Evolutionary conservation across 2,329 filamentous ascomycete species (phyloP).

Genomic region (Corniculantispora saksenae): DNA sequence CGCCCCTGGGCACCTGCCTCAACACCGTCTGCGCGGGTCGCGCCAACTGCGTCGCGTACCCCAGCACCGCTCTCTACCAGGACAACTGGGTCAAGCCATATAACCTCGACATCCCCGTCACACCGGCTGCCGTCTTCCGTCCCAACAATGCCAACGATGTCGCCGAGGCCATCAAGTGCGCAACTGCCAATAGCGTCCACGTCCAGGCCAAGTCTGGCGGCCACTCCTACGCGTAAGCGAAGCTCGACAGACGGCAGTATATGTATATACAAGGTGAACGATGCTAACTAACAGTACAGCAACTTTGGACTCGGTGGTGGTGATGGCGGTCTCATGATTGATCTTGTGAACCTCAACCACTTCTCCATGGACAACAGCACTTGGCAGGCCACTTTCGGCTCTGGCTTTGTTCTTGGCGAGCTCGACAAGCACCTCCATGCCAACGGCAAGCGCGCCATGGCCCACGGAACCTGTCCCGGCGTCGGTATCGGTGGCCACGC

Average conservation of each 20-base stretch:
- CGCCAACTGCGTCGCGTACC: conserved; percentile 48
- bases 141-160: conserved; percentile 56
- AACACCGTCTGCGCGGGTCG: conserved; percentile 47
- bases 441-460: conserved; percentile 56
- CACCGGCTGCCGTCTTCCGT: conserved; percentile 57
- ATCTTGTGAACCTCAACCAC: conserved; percentile 53
- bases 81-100: conserved; percentile 52
- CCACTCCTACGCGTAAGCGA: conserved; percentile 61
- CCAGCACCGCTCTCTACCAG: conserved; percentile 46
- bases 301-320: conserved; percentile 50
- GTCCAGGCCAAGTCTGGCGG: conserved; percentile 66
- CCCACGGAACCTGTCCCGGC: conserved; percentile 60
- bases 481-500: conserved; percentile 62
- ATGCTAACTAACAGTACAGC: conserved; percentile 24
- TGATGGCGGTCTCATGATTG: conserved; percentile 54
- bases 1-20: conserved; percentile 47
- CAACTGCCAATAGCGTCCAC: conserved; percentile 47
- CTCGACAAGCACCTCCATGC: conserved; percentile 52
- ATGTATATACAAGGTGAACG: neutral
- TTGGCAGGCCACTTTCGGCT: conserved; percentile 57
- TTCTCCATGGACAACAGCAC: conserved; percentile 55
- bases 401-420: conserved; percentile 53
- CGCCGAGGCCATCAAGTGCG: conserved; percentile 59
- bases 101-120: conserved; percentile 52
- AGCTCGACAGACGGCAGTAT: neutral